A percentile compares a stretch with the other conserved stretches of the same genome.
phyloP scores from a whole-genome alignment of 2,329 filamentous ascomycete species.

The Cordyceps cateniannulata region DNA sequence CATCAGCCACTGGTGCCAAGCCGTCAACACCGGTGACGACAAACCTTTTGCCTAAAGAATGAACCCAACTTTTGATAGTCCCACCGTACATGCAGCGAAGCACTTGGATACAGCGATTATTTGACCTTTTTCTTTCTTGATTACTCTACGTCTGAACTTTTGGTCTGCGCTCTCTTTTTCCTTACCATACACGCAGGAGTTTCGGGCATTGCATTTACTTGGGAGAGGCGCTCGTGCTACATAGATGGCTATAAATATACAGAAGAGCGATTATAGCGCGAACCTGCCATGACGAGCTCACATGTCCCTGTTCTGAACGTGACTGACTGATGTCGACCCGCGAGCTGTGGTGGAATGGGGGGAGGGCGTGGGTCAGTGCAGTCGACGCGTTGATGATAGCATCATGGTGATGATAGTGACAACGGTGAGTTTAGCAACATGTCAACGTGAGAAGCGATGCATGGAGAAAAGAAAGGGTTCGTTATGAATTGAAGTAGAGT shows the following conservation, averaged over 20 bases:
- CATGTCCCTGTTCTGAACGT: background rate
- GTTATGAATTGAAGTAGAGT: background rate
- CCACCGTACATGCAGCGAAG: background rate
- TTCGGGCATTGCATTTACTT: background rate
- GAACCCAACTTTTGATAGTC: background rate
- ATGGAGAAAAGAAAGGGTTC: background rate
- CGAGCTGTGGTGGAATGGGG: too few species aligned
- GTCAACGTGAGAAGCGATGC: background rate
- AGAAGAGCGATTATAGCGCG: background rate
- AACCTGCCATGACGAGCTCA: background rate
- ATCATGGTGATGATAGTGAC: background rate
- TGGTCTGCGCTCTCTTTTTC: background rate
- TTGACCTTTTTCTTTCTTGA: background rate
- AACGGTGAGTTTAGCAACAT: background rate
- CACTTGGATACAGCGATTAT: conserved; percentile 4
- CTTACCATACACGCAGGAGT: background rate
- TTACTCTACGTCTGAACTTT: conserved; percentile 1
- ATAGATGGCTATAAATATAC: background rate
- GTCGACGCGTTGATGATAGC: too few species aligned
- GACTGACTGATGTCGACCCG: background rate
- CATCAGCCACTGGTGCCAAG: conserved; percentile 21
- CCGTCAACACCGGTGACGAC: conserved; percentile 12
- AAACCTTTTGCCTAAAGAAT: conserved; percentile 19
- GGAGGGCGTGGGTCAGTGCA: too few species aligned
- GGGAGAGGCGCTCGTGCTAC: background rate